These are phyloP conservation scores for Trichoderma virens DNA, from an alignment of 495 filamentous ascomycete genomes.

Conservation along the genomic window DNA sequence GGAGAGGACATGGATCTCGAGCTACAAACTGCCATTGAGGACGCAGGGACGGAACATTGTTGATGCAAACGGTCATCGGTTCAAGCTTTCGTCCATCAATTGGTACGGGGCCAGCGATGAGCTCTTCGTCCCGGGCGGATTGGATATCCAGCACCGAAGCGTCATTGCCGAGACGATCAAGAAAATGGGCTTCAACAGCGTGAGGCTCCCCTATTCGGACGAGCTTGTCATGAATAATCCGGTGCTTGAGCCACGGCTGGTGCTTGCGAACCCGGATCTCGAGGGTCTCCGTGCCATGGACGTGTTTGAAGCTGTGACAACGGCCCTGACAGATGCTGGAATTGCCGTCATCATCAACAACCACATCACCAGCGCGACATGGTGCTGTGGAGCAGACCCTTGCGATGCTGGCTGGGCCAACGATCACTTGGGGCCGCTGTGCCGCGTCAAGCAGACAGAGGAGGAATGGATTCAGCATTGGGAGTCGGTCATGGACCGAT, in stretches of 20 bases:
- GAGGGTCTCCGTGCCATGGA: conserved; percentile 43
- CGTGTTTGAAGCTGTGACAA: conserved; percentile 43
- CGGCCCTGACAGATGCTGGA: conserved; percentile 47
- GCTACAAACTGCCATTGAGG: conserved; percentile 42
- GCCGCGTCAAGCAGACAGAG: conserved; percentile 47
- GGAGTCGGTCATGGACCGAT: conserved; percentile 47
- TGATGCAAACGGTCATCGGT: conserved; percentile 40
- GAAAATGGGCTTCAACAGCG: conserved; percentile 53
- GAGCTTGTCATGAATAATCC: conserved; percentile 52
- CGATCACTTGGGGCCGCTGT: conserved; percentile 44
- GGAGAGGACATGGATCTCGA: conserved; percentile 29
- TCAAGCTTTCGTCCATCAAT: conserved; percentile 52
- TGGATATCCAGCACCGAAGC: conserved; percentile 48
- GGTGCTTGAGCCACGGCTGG: conserved; percentile 33
- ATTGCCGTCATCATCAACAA: conserved; percentile 54
- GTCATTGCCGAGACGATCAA: conserved; percentile 46
- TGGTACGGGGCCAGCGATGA: conserved; percentile 58
- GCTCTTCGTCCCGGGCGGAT: conserved; percentile 50
- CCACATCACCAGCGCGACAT: conserved; percentile 53
- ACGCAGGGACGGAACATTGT: conserved; percentile 48
- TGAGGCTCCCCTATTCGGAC: conserved; percentile 53
- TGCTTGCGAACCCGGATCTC: conserved; percentile 48
- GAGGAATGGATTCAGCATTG: conserved; percentile 53
- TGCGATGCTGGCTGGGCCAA: conserved; percentile 54
- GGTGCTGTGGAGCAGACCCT: conserved; percentile 54